Conservation (phyloP, 2,329 filamentous ascomycete species). For the Sclerotinia trifoliorum region DNA sequence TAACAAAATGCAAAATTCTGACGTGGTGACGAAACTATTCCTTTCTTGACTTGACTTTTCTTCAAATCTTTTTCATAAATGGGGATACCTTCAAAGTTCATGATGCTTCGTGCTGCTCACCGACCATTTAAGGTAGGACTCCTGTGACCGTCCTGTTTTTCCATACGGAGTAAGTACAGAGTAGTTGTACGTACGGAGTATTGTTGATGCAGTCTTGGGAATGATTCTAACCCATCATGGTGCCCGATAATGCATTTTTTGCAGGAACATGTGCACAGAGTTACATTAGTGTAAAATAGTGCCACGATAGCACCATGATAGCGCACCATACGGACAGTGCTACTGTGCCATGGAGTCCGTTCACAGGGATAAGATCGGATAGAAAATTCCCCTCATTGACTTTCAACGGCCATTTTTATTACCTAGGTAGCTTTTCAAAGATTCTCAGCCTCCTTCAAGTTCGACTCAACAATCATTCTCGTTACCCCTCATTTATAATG, state of each 20-base stretch:
- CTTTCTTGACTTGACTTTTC: not conserved
- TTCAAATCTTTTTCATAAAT: not conserved
- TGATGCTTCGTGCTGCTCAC: not conserved
- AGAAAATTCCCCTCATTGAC: not conserved
- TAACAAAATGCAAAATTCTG: conserved; percentile 2
- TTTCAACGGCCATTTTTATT: not conserved
- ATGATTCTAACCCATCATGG: not conserved
- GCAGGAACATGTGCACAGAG: conserved; percentile 17
- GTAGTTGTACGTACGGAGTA: too few species aligned
- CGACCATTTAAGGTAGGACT: not conserved
- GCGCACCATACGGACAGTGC: not conserved
- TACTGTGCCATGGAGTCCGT: not conserved
- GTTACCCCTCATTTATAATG: not conserved
- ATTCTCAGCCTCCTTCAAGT: not conserved
- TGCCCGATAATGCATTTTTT: conserved; percentile 7
- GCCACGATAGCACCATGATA: not conserved
- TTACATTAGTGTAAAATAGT: not conserved
- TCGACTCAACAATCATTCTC: not conserved
- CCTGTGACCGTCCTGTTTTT: too few species aligned
- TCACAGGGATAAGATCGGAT: not conserved
- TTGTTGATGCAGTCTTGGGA: not conserved
- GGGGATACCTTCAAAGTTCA: not conserved
- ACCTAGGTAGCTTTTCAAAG: not conserved
- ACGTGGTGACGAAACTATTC: conserved; percentile 13
- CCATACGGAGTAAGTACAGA: too few species aligned